Percentiles rank a stretch among this genome's conserved stretches.
Evolutionary conservation across 2,329 filamentous ascomycete species (phyloP).

Genomic region (Tolypocladium endophyticum): DNA sequence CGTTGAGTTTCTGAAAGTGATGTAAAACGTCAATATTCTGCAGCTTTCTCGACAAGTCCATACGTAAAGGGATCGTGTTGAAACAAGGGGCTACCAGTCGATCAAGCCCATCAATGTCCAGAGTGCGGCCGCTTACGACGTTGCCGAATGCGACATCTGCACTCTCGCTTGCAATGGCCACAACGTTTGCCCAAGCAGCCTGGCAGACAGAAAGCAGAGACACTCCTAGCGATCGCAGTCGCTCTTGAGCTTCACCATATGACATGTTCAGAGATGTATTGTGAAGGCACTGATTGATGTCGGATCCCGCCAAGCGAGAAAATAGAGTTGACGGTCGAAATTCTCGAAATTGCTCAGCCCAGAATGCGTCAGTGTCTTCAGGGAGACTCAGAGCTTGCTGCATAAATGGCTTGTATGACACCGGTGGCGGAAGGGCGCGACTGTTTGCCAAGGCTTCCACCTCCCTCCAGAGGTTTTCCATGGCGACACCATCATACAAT

Average conservation of each 20-base stretch:
- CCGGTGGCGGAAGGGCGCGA: conserved; percentile 31
- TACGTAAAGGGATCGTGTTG: conserved; percentile 71
- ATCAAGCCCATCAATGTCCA: conserved; percentile 56
- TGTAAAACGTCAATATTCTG: conserved; percentile 49
- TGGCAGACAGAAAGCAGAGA: conserved; percentile 61
- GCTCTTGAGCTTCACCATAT: conserved; percentile 34
- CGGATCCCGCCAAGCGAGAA: conserved; percentile 6
- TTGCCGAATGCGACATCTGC: conserved; percentile 79
- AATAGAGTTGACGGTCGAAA: conserved; percentile 29
- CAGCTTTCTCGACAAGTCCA: conserved; percentile 34
- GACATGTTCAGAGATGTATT: conserved; percentile 20
- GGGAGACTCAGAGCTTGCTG: conserved; percentile 40
- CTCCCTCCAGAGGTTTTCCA: conserved; percentile 59
- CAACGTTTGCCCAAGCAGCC: conserved; percentile 57
- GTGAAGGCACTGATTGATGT: conserved; percentile 17
- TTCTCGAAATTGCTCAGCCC: conserved; percentile 44
- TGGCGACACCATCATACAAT: conserved; percentile 75
- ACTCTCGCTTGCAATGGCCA: conserved; percentile 44
- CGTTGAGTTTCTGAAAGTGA: conserved; percentile 50
- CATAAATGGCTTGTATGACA: conserved; percentile 56
- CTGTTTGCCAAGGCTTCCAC: conserved; percentile 49
- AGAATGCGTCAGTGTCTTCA: conserved; percentile 49
- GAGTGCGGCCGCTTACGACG: conserved; percentile 66
- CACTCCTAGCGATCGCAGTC: conserved; percentile 40
- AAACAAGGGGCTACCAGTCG: conserved; percentile 80